Evolutionary conservation across 1,139 yeast species (phyloP).

Genomic region (Saccharomyces hybrid): DNA sequence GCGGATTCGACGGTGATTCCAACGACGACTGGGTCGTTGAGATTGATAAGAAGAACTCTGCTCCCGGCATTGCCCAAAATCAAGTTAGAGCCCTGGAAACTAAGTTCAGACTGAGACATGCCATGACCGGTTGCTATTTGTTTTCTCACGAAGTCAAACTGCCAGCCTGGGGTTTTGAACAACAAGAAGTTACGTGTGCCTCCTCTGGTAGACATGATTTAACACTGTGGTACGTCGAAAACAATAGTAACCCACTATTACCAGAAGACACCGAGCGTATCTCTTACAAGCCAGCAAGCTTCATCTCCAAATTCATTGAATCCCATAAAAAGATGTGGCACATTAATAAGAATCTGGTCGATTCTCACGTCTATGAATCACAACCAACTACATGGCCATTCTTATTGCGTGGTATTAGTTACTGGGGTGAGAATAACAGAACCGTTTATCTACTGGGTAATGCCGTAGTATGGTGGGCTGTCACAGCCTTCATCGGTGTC

Average conservation of each 20-base stretch:
- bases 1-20: conserved; percentile 89
- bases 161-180: conserved; percentile 94
- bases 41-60: conserved; percentile 57
- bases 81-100: conserved; percentile 75
- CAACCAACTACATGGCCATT: conserved; percentile 86
- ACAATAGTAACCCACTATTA: conserved; percentile 48
- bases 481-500: conserved; percentile 50
- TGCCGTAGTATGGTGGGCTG: conserved; percentile 83
- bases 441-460: conserved; percentile 89
- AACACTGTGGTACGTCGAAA: conserved; percentile 84
- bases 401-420: conserved; percentile 83
- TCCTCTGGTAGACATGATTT: conserved; percentile 67
- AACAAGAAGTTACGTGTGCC: conserved; percentile 95
- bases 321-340: conserved; percentile 87
- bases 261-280: conserved; percentile 42
- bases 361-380: conserved; percentile 85
- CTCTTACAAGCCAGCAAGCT: conserved; percentile 55
- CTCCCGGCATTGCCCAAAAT: conserved; percentile 51
- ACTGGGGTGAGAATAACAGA: conserved; percentile 73
- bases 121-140: conserved; percentile 82
- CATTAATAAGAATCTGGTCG: conserved; percentile 75
- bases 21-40: conserved; percentile 94
- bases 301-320: conserved; percentile 67
- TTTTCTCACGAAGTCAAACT: conserved; percentile 81
- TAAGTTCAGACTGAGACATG: conserved; percentile 79